Percentiles rank a stretch among this genome's conserved stretches.
Evolutionary conservation across 306 rosid genomes (phyloP).

Genomic region (Phaseolus lunatus): DNA sequence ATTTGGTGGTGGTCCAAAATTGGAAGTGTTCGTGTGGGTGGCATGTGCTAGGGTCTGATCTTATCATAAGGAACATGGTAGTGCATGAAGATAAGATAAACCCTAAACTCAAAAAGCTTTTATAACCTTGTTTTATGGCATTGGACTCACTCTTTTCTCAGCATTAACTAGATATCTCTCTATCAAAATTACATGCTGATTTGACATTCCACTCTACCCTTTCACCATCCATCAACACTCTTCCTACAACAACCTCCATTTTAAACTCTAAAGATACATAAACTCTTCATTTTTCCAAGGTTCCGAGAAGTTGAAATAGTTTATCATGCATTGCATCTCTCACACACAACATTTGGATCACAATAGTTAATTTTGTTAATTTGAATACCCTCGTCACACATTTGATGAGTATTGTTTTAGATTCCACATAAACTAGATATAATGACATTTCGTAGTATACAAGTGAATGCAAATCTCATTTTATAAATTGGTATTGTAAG

Average conservation of each 20-base stretch:
- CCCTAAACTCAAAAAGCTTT: constrained; percentile 15
- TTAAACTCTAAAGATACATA: neutral
- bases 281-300: neutral
- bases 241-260: neutral
- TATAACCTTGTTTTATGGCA: constrained; percentile 46
- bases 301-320: neutral
- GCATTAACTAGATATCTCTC: constrained; percentile 30
- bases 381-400: neutral
- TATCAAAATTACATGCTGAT: constrained; percentile 35
- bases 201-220: constrained; percentile 36
- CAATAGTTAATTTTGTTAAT: no score
- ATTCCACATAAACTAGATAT: no score
- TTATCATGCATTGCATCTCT: neutral
- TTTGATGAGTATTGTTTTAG: no score
- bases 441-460: no score
- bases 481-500: no score
- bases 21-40: constrained; percentile 44
- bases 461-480: no score
- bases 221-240: neutral
- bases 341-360: constrained; percentile 23
- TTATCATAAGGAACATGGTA: constrained; percentile 40
- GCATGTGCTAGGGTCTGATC: constrained; percentile 50
- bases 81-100: constrained; percentile 40
- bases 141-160: constrained; percentile 36
- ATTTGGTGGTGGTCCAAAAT: constrained; percentile 67